These are phyloP conservation scores for Phytopythium montanum DNA, from an alignment of 352 stramenopile genomes.

Conservation along the genomic window DNA sequence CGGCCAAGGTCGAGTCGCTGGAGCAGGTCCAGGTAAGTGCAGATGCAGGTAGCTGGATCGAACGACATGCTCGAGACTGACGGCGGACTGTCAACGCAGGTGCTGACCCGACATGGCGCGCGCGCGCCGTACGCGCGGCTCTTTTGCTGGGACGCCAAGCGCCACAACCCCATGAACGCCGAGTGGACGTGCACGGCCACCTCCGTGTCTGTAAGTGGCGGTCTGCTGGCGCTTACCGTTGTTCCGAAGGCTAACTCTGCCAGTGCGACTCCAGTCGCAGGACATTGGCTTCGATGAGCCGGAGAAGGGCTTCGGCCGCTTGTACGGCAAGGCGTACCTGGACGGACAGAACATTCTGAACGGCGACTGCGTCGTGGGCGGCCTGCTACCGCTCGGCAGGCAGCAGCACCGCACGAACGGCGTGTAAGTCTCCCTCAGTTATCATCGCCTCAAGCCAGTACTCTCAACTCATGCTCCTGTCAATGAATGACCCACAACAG, in stretches of 20 bases:
- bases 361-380: conserved; percentile 70
- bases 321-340: conserved; percentile 82
- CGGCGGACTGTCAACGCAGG: conserved; percentile 10
- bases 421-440: conserved; percentile 21
- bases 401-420: conserved; percentile 79
- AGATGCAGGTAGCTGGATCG: not conserved
- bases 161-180: conserved; percentile 70
- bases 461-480: not conserved
- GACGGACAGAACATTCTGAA: conserved; percentile 72
- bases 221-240: not conserved
- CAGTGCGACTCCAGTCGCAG: conserved; percentile 43
- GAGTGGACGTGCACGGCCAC: conserved; percentile 71
- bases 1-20: conserved; percentile 58
- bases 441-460: too few species aligned
- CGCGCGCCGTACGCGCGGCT: conserved; percentile 67
- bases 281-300: conserved; percentile 49
- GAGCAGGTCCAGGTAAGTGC: conserved; percentile 67
- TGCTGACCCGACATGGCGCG: conserved; percentile 75
- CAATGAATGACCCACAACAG: conserved; percentile 13
- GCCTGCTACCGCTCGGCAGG: conserved; percentile 65
- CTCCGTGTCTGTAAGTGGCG: conserved; percentile 58
- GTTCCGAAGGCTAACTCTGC: not conserved
- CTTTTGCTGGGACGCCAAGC: conserved; percentile 72
- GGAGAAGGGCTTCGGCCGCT: conserved; percentile 52
- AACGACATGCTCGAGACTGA: too few species aligned